Conservation (phyloP, 2,329 filamentous ascomycete species). For the Pseudogymnoascus sp. region DNA sequence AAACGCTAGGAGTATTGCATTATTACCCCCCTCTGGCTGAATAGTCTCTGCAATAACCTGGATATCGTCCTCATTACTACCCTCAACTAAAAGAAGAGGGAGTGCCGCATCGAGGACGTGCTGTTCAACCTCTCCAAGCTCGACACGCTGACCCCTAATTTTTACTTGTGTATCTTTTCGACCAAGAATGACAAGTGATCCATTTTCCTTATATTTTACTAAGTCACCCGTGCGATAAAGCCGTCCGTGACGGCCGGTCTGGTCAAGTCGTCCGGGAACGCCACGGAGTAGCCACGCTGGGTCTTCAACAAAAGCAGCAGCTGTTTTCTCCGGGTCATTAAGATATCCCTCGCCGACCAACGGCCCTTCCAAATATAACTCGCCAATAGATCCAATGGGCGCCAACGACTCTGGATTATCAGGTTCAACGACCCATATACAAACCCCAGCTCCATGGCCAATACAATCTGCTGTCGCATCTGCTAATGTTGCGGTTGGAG, state of each 20-base stretch:
- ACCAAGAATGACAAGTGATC: conserved; percentile 49
- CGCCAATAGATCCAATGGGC: conserved; percentile 10
- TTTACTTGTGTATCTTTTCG: conserved; percentile 61
- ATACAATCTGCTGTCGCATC: conserved; percentile 15
- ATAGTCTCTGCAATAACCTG: neutral
- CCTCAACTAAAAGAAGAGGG: neutral
- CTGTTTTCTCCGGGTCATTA: conserved; percentile 50
- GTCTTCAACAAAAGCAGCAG: conserved; percentile 46
- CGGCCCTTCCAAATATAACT: conserved; percentile 34
- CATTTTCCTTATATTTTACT: conserved; percentile 46
- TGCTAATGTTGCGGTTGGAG: conserved; percentile 57
- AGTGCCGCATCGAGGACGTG: neutral
- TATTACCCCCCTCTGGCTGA: neutral
- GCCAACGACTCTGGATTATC: neutral
- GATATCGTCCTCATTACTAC: neutral
- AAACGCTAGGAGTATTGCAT: neutral
- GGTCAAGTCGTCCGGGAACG: conserved; percentile 4
- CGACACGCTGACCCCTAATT: conserved; percentile 21
- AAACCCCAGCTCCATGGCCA: conserved; percentile 4
- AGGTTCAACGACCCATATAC: conserved; percentile 32
- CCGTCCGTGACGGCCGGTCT: neutral
- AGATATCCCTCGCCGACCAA: conserved; percentile 56
- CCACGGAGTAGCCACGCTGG: conserved; percentile 18
- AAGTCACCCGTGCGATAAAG: conserved; percentile 57
- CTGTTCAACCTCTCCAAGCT: conserved; percentile 21